A percentile compares a stretch with the other conserved stretches of the same genome.
Conservation (phyloP, 345 rosid species). For the Camelina sativa region DNA sequence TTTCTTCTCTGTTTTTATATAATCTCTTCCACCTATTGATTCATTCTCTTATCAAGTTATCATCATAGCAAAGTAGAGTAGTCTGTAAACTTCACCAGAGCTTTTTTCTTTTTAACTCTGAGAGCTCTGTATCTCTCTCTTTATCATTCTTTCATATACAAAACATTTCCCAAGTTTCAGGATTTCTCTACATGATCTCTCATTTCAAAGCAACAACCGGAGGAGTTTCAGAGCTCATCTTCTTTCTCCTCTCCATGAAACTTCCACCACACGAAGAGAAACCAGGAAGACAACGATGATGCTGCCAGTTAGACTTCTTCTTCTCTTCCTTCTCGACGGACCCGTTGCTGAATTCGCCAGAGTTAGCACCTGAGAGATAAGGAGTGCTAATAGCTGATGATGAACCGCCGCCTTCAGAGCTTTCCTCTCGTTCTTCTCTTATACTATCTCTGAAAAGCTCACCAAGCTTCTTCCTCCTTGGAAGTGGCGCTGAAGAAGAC, state of each 20-base stretch:
- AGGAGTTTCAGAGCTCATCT: constrained; percentile 55
- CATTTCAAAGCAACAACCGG: constrained; percentile 48
- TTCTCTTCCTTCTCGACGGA: constrained; percentile 56
- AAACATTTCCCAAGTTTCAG: not conserved
- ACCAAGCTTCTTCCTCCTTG: constrained; percentile 72
- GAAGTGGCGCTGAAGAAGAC: constrained; percentile 49
- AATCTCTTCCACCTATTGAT: constrained; percentile 26
- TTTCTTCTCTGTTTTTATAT: constrained; percentile 13
- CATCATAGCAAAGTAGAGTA: constrained; percentile 27
- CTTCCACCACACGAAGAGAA: constrained; percentile 58
- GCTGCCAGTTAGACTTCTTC: constrained; percentile 53
- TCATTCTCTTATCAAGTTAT: constrained; percentile 20
- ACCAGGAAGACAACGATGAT: constrained; percentile 78
- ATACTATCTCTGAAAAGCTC: constrained; percentile 75
- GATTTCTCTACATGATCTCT: constrained; percentile 24
- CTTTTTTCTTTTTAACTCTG: constrained; percentile 22
- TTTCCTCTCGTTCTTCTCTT: constrained; percentile 49
- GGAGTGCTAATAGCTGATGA: constrained; percentile 55
- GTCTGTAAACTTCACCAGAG: constrained; percentile 28
- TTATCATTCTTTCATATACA: constrained; percentile 38
- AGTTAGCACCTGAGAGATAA: constrained; percentile 56
- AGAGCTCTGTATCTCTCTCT: constrained; percentile 13
- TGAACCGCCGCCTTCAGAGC: constrained; percentile 32
- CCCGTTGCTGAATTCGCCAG: constrained; percentile 50
- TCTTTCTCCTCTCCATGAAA: constrained; percentile 78